Evolutionary conservation across 495 filamentous ascomycete genomes (phyloP).

Genomic region (Sabuloglossum arenarium): DNA sequence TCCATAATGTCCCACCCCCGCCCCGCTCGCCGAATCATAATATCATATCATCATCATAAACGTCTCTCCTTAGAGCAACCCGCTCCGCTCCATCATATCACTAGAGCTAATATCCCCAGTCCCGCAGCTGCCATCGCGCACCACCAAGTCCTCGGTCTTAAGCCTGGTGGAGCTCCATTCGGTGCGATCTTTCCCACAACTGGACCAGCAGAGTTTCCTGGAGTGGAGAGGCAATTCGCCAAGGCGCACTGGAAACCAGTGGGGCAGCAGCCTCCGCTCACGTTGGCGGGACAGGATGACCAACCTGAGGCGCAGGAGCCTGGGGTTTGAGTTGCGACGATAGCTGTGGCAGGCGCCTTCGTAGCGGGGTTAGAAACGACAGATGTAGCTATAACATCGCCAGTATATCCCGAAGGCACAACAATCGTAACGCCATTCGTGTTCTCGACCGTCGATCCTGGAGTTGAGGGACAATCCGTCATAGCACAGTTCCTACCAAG

Average conservation of each 20-base stretch:
- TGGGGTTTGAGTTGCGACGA: background rate
- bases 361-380: too few species aligned
- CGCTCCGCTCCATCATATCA: too few species aligned
- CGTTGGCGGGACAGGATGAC: constrained; percentile 46
- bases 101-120: too few species aligned
- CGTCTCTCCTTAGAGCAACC: too few species aligned
- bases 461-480: constrained; percentile 40
- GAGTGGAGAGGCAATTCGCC: constrained; percentile 10
- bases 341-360: constrained; percentile 15
- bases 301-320: constrained; percentile 52
- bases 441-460: constrained; percentile 39
- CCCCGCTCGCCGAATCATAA: too few species aligned
- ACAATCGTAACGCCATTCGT: constrained; percentile 44
- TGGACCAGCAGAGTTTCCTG: too few species aligned
- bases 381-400: background rate
- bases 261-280: constrained; percentile 63
- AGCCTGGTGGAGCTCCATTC: too few species aligned
- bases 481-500: constrained; percentile 64
- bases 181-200: background rate
- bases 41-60: too few species aligned
- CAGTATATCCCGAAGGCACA: constrained; percentile 28
- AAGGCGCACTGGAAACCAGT: constrained; percentile 42
- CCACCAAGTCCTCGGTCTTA: too few species aligned
- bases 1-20: too few species aligned
- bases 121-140: too few species aligned